Evolutionary conservation across 1,284 basidiomycete genomes (phyloP).

Genomic region (Volvariella surrecta): DNA sequence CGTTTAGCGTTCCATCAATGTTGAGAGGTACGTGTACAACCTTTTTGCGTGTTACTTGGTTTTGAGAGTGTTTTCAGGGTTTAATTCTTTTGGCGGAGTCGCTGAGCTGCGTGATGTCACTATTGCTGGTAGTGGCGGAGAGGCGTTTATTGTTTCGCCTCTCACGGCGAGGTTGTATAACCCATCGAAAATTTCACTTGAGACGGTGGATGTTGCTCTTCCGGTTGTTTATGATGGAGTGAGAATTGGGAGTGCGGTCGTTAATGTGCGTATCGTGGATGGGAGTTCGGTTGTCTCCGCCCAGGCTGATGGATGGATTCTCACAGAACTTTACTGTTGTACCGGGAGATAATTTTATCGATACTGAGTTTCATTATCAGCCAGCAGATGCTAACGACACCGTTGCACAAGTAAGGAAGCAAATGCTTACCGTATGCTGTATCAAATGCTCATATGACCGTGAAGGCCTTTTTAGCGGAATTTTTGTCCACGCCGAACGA

Average conservation of each 20-base stretch:
- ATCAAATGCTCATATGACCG: constrained; percentile 8
- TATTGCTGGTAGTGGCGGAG: constrained; percentile 53
- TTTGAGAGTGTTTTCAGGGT: constrained; percentile 23
- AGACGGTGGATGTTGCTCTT: constrained; percentile 50
- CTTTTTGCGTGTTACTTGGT: background rate
- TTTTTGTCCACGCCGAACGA: constrained; percentile 44
- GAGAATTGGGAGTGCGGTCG: constrained; percentile 48
- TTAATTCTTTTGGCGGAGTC: constrained; percentile 44
- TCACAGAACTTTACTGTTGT: constrained; percentile 45
- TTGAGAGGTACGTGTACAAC: constrained; percentile 34
- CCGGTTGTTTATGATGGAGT: constrained; percentile 51
- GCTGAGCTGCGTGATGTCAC: constrained; percentile 44
- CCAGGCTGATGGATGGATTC: too few relatives aligned
- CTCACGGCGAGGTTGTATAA: constrained; percentile 50
- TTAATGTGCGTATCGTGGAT: constrained; percentile 34
- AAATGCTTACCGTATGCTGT: background rate
- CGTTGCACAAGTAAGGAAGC: constrained; percentile 36
- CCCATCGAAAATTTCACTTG: constrained; percentile 61
- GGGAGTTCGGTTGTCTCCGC: background rate
- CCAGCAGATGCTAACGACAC: constrained; percentile 61
- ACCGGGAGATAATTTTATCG: constrained; percentile 47
- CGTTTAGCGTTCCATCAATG: constrained; percentile 49
- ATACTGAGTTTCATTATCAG: constrained; percentile 60
- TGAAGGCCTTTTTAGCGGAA: constrained; percentile 42
- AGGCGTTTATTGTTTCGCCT: constrained; percentile 45